Evolutionary conservation across 1,139 yeast genomes (phyloP).

Genomic region (Kurtzmaniella quercitrusa): DNA sequence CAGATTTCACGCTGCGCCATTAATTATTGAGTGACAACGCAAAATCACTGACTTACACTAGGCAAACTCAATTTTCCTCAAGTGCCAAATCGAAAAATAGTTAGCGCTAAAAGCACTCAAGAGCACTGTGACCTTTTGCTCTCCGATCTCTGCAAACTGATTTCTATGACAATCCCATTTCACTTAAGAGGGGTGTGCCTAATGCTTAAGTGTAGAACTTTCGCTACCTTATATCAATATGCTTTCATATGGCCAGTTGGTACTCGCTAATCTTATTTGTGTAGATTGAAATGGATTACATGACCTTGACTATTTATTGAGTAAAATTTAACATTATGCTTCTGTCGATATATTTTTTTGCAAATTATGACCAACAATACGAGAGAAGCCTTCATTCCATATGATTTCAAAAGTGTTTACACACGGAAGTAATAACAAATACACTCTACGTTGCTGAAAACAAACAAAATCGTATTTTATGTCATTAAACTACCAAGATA

Average conservation of each 20-base stretch:
- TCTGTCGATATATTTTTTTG: neutral
- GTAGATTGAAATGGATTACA: neutral
- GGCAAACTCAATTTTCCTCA: neutral
- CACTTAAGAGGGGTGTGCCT: neutral
- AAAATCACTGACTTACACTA: neutral
- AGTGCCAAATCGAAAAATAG: neutral
- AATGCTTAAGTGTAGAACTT: neutral
- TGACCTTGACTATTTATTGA: neutral
- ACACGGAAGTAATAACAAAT: neutral
- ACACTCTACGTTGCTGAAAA: neutral
- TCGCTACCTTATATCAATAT: neutral
- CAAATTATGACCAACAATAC: neutral
- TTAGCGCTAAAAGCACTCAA: neutral
- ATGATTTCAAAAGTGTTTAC: too few relatives aligned
- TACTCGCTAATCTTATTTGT: neutral
- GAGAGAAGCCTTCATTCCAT: neutral
- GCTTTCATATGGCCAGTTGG: neutral
- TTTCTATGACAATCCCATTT: neutral
- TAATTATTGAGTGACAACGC: neutral
- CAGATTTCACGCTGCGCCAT: neutral
- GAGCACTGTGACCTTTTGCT: neutral
- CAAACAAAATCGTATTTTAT: neutral
- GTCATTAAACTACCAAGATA: neutral
- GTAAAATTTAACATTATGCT: neutral
- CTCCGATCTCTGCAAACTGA: neutral